Evolutionary conservation across 163 green algal species (phyloP).

Genomic region (Trebouxia gelatinosa): DNA sequence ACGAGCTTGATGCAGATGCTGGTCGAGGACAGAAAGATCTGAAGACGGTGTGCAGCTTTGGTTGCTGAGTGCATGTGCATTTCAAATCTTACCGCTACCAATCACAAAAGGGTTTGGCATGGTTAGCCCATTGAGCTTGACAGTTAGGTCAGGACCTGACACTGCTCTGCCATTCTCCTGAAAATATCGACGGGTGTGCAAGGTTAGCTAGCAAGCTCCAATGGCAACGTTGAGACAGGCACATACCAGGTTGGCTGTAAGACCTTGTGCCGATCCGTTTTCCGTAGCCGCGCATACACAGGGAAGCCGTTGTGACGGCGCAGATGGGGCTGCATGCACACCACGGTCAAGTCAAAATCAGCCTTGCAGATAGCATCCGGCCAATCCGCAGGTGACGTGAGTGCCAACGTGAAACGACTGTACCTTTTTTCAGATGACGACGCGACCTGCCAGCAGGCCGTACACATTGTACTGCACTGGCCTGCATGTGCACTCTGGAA

Average conservation of each 20-base stretch:
- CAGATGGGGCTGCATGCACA: no score
- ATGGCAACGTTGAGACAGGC: background rate
- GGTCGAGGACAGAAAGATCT: background rate
- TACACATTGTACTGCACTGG: no score
- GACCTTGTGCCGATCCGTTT: background rate
- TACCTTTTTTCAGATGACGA: no score
- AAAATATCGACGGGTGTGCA: background rate
- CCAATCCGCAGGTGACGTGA: no score
- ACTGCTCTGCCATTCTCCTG: constrained; percentile 44
- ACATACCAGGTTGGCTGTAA: constrained; percentile 9
- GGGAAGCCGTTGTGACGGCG: no score
- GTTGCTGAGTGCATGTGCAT: no score
- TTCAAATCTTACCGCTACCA: constrained; percentile 52
- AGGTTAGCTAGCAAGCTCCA: background rate
- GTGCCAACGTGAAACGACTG: no score
- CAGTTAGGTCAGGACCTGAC: constrained; percentile 67
- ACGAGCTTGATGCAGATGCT: no score
- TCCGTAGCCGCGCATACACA: background rate
- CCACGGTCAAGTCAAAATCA: no score
- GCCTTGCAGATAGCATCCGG: no score
- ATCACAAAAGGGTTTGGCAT: constrained; percentile 99
- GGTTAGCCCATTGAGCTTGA: constrained; percentile 76
- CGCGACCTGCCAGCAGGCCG: no score
- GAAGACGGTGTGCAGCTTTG: background rate
- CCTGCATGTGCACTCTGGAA: no score